phyloP scores from a whole-genome alignment of 2,329 filamentous ascomycete genomes.

The Aspergillus tanneri region DNA sequence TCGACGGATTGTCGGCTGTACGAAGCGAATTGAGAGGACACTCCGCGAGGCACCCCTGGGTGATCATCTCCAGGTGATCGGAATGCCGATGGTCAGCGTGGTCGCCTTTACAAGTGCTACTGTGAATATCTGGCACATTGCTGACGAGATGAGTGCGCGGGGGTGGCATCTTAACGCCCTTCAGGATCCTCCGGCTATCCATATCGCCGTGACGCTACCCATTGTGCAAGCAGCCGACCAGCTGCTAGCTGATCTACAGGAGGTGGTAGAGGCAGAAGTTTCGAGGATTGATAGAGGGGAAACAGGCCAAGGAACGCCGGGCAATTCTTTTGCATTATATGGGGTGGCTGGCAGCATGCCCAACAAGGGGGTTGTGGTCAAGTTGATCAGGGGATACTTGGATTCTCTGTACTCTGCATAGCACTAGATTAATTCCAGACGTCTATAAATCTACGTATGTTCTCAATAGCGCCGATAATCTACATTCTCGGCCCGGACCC shows the following conservation, averaged over 20 bases:
- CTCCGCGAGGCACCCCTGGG: slow-evolving; percentile 70
- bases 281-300: slow-evolving; percentile 76
- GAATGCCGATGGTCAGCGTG: slow-evolving; percentile 82
- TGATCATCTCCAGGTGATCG: slow-evolving; percentile 74
- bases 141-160: slow-evolving; percentile 77
- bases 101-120: slow-evolving; percentile 73
- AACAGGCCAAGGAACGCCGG: slow-evolving; percentile 72
- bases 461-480: too few relatives aligned
- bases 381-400: slow-evolving; percentile 85
- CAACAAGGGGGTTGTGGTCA: slow-evolving; percentile 91
- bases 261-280: slow-evolving; percentile 54
- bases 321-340: slow-evolving; percentile 82
- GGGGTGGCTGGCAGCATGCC: slow-evolving; percentile 92
- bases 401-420: slow-evolving; percentile 89
- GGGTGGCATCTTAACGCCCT: slow-evolving; percentile 97
- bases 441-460: too few relatives aligned
- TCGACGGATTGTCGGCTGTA: slow-evolving; percentile 79
- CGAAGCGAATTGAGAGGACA: slow-evolving; percentile 76
- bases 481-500: too few relatives aligned
- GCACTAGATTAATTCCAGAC: too few relatives aligned
- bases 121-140: slow-evolving; percentile 92
- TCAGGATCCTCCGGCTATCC: slow-evolving; percentile 86
- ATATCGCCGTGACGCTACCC: slow-evolving; percentile 91
- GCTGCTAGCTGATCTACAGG: slow-evolving; percentile 68
- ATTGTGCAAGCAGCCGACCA: slow-evolving; percentile 77